phyloP scores from a whole-genome alignment of 1,284 basidiomycete species.

The Farysia itapuensis region DNA sequence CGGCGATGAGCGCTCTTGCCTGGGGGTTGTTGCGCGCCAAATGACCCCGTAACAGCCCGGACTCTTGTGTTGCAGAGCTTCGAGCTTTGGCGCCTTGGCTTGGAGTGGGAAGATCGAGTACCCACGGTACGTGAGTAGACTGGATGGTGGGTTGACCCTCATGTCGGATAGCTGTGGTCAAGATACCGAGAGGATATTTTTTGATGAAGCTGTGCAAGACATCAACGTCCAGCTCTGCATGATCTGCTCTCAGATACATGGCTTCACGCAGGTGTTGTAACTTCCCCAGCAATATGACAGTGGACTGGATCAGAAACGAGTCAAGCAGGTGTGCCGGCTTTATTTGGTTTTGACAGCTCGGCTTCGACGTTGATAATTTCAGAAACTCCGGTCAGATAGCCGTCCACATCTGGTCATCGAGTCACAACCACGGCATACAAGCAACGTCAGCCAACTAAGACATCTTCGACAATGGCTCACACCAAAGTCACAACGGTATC shows the following conservation, averaged over 20 bases:
- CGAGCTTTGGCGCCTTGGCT: neutral
- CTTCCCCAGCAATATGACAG: too few species aligned
- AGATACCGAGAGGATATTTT: constrained; percentile 12
- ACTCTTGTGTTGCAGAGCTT: neutral
- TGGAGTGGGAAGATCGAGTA: constrained; percentile 1
- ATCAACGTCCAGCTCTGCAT: constrained; percentile 2
- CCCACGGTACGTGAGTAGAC: constrained; percentile 20
- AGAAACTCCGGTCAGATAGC: too few species aligned
- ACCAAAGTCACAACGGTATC: too few species aligned
- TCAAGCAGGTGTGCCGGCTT: too few species aligned
- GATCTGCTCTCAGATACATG: constrained; percentile 32
- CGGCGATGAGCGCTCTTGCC: constrained; percentile 21
- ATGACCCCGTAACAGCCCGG: constrained; percentile 18
- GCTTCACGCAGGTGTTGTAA: too few species aligned
- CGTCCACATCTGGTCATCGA: too few species aligned
- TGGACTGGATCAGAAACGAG: too few species aligned
- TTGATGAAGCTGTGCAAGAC: constrained; percentile 9
- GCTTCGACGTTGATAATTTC: too few species aligned
- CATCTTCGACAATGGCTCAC: too few species aligned
- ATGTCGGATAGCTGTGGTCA: constrained; percentile 26
- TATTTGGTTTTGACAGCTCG: too few species aligned
- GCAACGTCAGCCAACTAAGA: too few species aligned
- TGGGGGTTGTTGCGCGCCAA: constrained; percentile 35
- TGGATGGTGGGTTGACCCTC: constrained; percentile 15
- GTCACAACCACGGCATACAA: too few species aligned